These are phyloP conservation scores for Pinus taeda DNA, from an alignment of 75 land plant species.

Conservation along the genomic window DNA sequence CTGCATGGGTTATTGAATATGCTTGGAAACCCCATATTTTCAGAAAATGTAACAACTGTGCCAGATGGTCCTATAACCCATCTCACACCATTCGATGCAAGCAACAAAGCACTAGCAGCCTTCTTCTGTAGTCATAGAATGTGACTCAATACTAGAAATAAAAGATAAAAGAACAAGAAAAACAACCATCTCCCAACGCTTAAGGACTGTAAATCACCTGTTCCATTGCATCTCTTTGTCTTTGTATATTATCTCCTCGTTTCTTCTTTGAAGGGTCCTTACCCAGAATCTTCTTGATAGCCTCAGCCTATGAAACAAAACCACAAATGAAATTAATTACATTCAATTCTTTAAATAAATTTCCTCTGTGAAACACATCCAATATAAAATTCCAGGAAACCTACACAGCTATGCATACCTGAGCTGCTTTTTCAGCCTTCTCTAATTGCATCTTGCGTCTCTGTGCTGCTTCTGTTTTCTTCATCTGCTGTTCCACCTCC, in stretches of 20 bases:
- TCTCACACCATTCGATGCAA: slow-evolving; percentile 60
- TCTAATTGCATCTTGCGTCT: slow-evolving; percentile 83
- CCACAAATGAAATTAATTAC: slow-evolving; percentile 5
- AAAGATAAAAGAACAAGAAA: slow-evolving; percentile 2
- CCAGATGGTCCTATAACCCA: slow-evolving; percentile 85
- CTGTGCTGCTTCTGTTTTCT: slow-evolving; percentile 90
- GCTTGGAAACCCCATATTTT: slow-evolving; percentile 67
- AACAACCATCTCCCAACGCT: neutral
- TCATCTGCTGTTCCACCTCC: slow-evolving; percentile 84
- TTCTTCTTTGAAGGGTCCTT: slow-evolving; percentile 80
- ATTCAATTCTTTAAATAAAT: neutral
- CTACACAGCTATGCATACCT: slow-evolving; percentile 65
- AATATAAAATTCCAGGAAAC: neutral
- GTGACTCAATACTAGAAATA: neutral
- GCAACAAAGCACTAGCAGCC: slow-evolving; percentile 51
- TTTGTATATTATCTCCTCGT: slow-evolving; percentile 62
- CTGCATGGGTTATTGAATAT: slow-evolving; percentile 70
- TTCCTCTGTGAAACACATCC: neutral
- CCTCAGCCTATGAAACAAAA: slow-evolving; percentile 58
- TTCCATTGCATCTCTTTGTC: slow-evolving; percentile 64
- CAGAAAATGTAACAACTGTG: slow-evolving; percentile 69
- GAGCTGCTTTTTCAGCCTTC: slow-evolving; percentile 74
- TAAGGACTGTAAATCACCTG: slow-evolving; percentile 38
- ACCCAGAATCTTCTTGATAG: slow-evolving; percentile 88
- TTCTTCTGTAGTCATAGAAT: slow-evolving; percentile 45